Base-by-base conservation (phyloP, 305 asterid species). In the Fraxinus floribunda region DNA sequence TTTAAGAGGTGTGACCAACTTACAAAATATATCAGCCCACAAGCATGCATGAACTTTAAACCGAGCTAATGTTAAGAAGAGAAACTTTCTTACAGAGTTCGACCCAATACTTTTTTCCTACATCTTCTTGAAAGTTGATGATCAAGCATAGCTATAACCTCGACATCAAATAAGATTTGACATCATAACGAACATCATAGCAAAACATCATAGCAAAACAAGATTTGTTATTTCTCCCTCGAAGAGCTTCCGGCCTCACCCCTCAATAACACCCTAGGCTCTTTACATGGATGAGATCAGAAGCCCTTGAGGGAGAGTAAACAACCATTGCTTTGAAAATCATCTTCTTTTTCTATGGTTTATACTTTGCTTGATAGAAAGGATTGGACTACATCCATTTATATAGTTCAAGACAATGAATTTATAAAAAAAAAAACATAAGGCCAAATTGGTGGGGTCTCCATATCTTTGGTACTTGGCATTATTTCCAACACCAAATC, bases 261-360 rank as follows among this genome's bases (percentile, higher is more conserved):
- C 66, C 74, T 55, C 74, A 26, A 77, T 26, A 7, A 49, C 57
- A 15, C 68, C 30, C 29, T 36, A 18, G 24, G 18, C 3, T 4
- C 16, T 38, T 76, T 80, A 29, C 81, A 78, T 82, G 83, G 79
- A 46, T 57, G 10, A 79, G 83, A 83, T 75, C 78, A 86, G 88
- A 88, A 88, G 90, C 91, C 89, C 88, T 88, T 88, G 90, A 84
- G 87, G 88, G 88, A 85, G 87, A 89, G 81, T 44, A 82, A 85
- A 64, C 60, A 85, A 80, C 82, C 87, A 76, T 68, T 85, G 87
- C 86, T 70, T 85, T 83, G 86, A 81, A 79, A 77, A 44, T 32
- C n/a, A 75, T 77, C 60, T 26, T 26, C 7, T 20, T 7, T 13
- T 44, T 39, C 49, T 64, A 80, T 83, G 83, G 79, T 49, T 24